Evolutionary conservation across 225 moss, liverwort and hornwort genomes (phyloP).

Genomic region (Thuidium tamariscinum): DNA sequence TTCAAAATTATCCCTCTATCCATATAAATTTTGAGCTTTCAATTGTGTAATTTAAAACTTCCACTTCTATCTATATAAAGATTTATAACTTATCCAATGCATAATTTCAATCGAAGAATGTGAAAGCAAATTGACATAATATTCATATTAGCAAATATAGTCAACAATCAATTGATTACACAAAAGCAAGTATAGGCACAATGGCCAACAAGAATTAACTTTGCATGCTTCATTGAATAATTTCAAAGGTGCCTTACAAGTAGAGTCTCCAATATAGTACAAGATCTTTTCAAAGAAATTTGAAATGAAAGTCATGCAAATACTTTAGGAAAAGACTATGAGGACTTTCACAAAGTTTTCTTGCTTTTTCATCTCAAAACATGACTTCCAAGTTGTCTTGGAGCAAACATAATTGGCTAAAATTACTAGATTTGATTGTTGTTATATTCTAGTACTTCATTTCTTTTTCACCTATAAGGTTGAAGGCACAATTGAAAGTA

Average conservation of each 20-base stretch:
- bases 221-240: background rate
- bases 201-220: background rate
- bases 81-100: background rate
- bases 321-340: background rate
- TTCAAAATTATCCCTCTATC: too few relatives aligned
- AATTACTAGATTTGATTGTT: background rate
- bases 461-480: accelerated
- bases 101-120: background rate
- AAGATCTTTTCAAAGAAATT: background rate
- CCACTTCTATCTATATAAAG: background rate
- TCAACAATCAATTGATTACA: background rate
- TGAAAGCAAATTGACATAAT: background rate
- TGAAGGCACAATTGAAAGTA: background rate
- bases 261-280: background rate
- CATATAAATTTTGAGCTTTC: background rate
- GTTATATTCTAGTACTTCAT: background rate
- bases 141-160: background rate
- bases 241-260: background rate
- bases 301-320: background rate
- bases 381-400: background rate
- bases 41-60: background rate
- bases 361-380: background rate
- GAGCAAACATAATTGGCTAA: background rate
- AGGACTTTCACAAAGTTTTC: background rate
- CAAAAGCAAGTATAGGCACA: background rate